Percentiles rank a stretch among this genome's conserved stretches.
These are phyloP conservation scores for Stemphylium vesicarium DNA, from an alignment of 2,329 filamentous ascomycete species.

Conservation along the genomic window DNA sequence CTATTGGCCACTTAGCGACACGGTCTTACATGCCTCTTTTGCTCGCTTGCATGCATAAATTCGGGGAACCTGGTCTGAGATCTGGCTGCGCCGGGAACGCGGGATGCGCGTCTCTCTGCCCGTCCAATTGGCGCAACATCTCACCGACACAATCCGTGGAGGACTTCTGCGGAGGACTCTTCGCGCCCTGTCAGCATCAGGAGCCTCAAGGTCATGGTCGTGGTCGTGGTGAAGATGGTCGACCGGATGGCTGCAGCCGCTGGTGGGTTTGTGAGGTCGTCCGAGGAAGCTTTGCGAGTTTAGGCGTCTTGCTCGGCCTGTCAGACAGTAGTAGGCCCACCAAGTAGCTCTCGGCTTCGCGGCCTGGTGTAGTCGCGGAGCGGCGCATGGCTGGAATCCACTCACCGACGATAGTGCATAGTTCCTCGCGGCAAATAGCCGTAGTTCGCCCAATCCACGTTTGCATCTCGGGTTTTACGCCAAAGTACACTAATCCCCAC, in stretches of 20 bases:
- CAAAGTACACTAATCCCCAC: not conserved
- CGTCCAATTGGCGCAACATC: constrained; percentile 3
- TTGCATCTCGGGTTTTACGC: not conserved
- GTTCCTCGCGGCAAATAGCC: constrained; percentile 10
- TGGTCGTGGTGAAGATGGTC: not conserved
- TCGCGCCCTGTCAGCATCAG: constrained; percentile 5
- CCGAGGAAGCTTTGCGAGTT: not conserved
- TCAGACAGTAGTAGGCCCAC: constrained; percentile 10
- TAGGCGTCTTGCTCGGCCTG: constrained; percentile 13
- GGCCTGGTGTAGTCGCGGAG: constrained; percentile 12
- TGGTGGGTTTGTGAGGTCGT: constrained; percentile 1
- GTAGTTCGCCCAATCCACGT: constrained; percentile 3
- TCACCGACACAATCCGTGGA: constrained; percentile 14
- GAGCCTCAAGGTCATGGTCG: not conserved
- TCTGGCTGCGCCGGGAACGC: constrained; percentile 14
- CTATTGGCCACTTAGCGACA: constrained; percentile 16
- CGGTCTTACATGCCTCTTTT: constrained; percentile 3
- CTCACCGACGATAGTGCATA: constrained; percentile 5
- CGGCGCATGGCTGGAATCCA: constrained; percentile 3
- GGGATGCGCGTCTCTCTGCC: constrained; percentile 18
- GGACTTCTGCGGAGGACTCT: constrained; percentile 1
- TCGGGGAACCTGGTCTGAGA: constrained; percentile 19
- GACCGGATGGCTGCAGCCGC: not conserved
- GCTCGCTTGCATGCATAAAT: constrained; percentile 8
- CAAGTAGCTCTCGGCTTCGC: constrained; percentile 11